Evolutionary conservation across 768 basidiomycete species (phyloP), one percentile per base, ranked within the genome.

Genomic region (Pulveroboletus sp.): DNA sequence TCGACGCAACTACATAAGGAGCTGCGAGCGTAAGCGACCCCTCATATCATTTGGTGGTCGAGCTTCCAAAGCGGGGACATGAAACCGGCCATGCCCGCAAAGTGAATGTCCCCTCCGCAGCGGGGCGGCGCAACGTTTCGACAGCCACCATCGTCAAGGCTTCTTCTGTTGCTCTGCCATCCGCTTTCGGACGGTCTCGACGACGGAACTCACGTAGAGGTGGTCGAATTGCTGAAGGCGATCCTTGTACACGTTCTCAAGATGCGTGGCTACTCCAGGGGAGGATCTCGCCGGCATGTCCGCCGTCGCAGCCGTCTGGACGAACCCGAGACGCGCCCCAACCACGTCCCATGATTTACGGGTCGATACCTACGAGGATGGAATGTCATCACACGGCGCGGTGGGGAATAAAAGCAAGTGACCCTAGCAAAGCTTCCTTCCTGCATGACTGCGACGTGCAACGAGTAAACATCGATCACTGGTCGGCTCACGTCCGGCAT

Each of bases 401-500:
- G 30, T 26, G 20, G 45, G 42, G 37, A 24, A 22, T 13, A 43
- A 51, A 50, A 17, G 47, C 49, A 31, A 64, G 56, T 10, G 42
- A 68, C 65, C 62, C 63, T 58, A 11, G 55, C 38, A 27, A 57
- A 60, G 20, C 60, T 68, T 42, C 63, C 65, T 51, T 63, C 60
- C 43, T 66, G 63, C 68, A 68, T 69, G 50, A 69, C 57, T 5
- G 63, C 59, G 37, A 61, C 61, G 40, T 68, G 65, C 43, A 65
- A 45, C 2, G 62, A 53, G 34, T 68, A 68, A 11, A 68, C 43
- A 43, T 69, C 65, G 32, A 68, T 49, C 38, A 57, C 58, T 2
- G 62, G 60, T 41, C 20, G 64, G 17, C 20, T 50, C 42, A 41
- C 43, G 43, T 68, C 67, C 7, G 67, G 56, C 60, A 68, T 64